Evolutionary conservation across 257 asterid species (phyloP).

Genomic region (Perilla frutescens): DNA sequence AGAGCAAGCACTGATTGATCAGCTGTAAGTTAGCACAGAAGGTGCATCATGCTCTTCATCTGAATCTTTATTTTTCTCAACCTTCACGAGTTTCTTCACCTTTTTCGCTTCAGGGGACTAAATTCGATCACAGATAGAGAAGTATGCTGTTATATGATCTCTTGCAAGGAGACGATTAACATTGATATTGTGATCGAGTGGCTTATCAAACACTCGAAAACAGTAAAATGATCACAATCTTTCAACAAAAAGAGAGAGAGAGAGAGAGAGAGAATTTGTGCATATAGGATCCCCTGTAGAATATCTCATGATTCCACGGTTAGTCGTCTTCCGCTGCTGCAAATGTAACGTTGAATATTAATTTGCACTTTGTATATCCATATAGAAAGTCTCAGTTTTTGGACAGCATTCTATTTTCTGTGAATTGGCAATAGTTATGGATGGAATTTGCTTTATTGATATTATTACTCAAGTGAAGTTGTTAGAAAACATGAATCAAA

Average conservation of each 20-base stretch:
- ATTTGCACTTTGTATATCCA: not conserved
- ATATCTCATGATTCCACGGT: not conserved
- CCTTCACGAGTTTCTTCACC: not conserved
- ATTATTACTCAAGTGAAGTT: too few relatives aligned
- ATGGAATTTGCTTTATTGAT: too few relatives aligned
- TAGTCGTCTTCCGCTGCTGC: not conserved
- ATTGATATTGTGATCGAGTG: conserved; percentile 82
- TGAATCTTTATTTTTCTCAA: not conserved
- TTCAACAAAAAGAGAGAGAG: too few relatives aligned
- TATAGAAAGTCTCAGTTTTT: conserved; percentile 5
- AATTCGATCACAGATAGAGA: conserved; percentile 71
- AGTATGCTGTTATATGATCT: conserved; percentile 95
- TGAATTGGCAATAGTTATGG: not conserved
- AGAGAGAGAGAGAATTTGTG: not conserved
- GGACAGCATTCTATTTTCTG: not conserved
- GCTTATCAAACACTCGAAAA: conserved; percentile 83
- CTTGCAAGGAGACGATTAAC: conserved; percentile 87
- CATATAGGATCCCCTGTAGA: not conserved
- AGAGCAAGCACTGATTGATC: conserved; percentile 74
- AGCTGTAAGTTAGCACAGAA: conserved; percentile 61
- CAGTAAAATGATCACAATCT: conserved; percentile 49
- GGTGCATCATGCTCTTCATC: not conserved
- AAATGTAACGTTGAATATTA: not conserved
- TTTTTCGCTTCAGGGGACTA: conserved; percentile 53
- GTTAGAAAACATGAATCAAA: too few relatives aligned